phyloP scores from a whole-genome alignment of 2,329 filamentous ascomycete genomes.

The Claviceps maximensis region DNA sequence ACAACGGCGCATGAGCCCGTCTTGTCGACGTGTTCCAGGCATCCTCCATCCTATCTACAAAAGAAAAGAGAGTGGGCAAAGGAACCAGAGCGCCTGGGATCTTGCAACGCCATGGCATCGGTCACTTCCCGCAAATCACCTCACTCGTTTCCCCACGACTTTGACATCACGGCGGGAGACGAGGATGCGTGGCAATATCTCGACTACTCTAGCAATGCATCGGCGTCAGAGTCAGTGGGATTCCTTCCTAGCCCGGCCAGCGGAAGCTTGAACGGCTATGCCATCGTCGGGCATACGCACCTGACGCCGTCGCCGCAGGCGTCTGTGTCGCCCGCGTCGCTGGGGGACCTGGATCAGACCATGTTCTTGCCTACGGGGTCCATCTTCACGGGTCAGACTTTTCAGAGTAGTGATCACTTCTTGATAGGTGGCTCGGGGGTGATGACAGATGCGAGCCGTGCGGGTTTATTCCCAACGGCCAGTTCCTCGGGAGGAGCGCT shows the following conservation, averaged over 20 bases:
- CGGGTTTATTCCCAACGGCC: background rate
- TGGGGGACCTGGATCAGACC: conserved; percentile 25
- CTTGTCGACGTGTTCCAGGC: too few relatives aligned
- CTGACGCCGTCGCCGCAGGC: conserved; percentile 17
- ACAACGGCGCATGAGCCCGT: too few relatives aligned
- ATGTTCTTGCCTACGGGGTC: conserved; percentile 21
- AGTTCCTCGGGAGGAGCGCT: background rate
- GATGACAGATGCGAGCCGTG: background rate
- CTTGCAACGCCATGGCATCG: conserved; percentile 19
- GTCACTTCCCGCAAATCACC: conserved; percentile 27
- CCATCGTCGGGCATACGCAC: conserved; percentile 24
- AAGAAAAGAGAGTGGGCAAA: too few relatives aligned
- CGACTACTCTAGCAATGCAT: conserved; percentile 22
- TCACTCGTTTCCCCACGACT: conserved; percentile 26
- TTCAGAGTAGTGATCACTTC: conserved; percentile 15
- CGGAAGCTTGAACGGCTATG: conserved; percentile 37
- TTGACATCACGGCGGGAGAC: conserved; percentile 23
- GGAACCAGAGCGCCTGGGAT: too few relatives aligned
- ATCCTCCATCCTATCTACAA: too few relatives aligned
- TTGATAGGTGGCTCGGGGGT: conserved; percentile 13
- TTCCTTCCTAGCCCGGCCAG: conserved; percentile 38
- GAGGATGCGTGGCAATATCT: conserved; percentile 34
- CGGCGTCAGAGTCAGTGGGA: conserved; percentile 25
- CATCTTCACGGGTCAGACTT: conserved; percentile 14
- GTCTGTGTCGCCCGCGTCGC: conserved; percentile 28